phyloP scores from a whole-genome alignment of 2,329 filamentous ascomycete genomes.

The Fusarium bactridioides region DNA sequence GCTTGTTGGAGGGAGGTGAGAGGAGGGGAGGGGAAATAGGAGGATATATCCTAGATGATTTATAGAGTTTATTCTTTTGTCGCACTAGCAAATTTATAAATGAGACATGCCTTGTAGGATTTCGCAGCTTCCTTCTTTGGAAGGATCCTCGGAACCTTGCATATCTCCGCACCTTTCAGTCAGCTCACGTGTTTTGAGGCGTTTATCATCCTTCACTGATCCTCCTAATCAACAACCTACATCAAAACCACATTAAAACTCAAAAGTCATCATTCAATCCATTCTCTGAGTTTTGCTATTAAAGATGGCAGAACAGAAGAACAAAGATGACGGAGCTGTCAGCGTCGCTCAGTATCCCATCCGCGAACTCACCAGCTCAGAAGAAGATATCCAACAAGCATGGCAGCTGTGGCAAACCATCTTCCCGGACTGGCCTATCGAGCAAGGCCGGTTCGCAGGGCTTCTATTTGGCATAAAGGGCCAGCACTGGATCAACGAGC shows the following conservation, averaged over 20 bases:
- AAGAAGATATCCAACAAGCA: constrained; percentile 24
- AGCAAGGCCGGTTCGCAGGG: not conserved
- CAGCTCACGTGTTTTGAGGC: constrained; percentile 9
- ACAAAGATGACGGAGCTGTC: not conserved
- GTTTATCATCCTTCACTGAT: not conserved
- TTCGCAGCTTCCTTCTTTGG: not conserved
- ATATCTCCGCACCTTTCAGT: not conserved
- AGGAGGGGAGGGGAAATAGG: not conserved
- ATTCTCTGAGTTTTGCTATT: fast-evolving
- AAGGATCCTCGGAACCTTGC: not conserved
- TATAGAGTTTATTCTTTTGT: not conserved
- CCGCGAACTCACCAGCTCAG: constrained; percentile 5
- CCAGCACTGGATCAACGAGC: constrained; percentile 25
- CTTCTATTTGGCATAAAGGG: constrained; percentile 1
- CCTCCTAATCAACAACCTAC: not conserved
- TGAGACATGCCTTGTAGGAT: not conserved
- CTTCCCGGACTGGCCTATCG: constrained; percentile 34
- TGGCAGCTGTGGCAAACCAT: constrained; percentile 34
- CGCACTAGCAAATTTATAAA: not conserved
- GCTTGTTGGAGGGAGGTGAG: fast-evolving
- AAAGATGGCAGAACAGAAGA: not conserved
- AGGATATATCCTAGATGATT: constrained; percentile 18
- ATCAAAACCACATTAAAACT: fast-evolving
- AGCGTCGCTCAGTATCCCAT: not conserved
- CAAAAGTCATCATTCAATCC: fast-evolving